phyloP scores from a whole-genome alignment of 306 rosid species.

The Carpinus fangiana region DNA sequence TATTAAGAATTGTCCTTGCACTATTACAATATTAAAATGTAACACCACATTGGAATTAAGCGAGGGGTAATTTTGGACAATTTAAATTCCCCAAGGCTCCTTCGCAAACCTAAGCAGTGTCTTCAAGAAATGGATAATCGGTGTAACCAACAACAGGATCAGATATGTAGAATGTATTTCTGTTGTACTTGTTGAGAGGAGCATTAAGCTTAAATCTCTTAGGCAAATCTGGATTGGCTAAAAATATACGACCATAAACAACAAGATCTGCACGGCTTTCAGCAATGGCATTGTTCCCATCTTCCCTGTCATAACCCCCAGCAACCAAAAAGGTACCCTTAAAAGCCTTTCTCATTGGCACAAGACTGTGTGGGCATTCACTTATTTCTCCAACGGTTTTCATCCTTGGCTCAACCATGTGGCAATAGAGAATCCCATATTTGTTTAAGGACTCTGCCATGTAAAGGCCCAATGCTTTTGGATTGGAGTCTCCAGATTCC shows the following conservation, averaged over 20 bases:
- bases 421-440: conserved; percentile 37
- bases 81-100: not conserved
- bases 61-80: not conserved
- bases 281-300: conserved; percentile 24
- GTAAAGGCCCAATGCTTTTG: conserved; percentile 28
- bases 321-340: conserved; percentile 32
- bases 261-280: conserved; percentile 28
- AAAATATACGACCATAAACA: conserved; percentile 35
- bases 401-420: conserved; percentile 44
- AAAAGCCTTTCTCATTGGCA: conserved; percentile 36
- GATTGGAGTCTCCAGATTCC: conserved; percentile 39
- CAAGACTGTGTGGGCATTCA: conserved; percentile 9
- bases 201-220: conserved; percentile 39
- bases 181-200: conserved; percentile 28
- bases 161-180: conserved; percentile 22
- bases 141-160: conserved; percentile 40
- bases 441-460: conserved; percentile 29
- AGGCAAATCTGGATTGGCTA: conserved; percentile 43
- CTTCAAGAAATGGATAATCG: conserved; percentile 38
- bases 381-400: not conserved
- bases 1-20: too few species aligned
- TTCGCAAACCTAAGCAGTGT: not conserved
- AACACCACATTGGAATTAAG: too few species aligned
- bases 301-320: conserved; percentile 33
- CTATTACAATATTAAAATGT: too few species aligned